phyloP scores from a whole-genome alignment of 345 rosid species.

The Crucihimalaya himalaica region DNA sequence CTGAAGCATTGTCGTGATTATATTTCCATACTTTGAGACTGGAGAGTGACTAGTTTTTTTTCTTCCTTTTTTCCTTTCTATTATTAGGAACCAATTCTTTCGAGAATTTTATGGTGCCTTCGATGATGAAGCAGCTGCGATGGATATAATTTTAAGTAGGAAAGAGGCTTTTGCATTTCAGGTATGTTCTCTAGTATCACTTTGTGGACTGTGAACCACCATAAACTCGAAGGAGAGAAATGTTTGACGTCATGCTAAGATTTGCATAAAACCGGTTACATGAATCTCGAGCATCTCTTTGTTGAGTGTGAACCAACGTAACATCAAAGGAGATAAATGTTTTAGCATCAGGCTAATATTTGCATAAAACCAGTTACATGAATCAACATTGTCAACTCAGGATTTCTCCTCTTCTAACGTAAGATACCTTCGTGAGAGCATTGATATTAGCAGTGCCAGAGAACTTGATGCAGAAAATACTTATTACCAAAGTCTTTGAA shows the following conservation, averaged over 20 bases:
- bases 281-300: background rate
- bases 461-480: constrained; percentile 11
- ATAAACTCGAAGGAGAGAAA: background rate
- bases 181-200: constrained; percentile 49
- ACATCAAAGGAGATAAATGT: background rate
- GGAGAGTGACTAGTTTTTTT: constrained; percentile 8
- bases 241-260: background rate
- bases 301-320: background rate
- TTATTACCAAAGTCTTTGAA: background rate
- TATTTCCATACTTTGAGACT: constrained; percentile 13
- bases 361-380: background rate
- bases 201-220: constrained; percentile 1
- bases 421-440: background rate
- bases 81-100: constrained; percentile 75
- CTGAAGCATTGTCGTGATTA: constrained; percentile 14
- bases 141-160: constrained; percentile 75
- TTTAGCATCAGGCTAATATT: constrained; percentile 9
- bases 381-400: background rate
- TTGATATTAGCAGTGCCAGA: background rate
- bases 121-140: constrained; percentile 84
- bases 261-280: constrained; percentile 1
- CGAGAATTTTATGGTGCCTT: constrained; percentile 70
- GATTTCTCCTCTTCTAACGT: background rate
- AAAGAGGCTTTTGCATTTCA: constrained; percentile 75
- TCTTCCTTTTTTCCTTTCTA: constrained; percentile 19